Base-by-base conservation (phyloP, 345 rosid genomes). In the Gossypium arboreum region DNA sequence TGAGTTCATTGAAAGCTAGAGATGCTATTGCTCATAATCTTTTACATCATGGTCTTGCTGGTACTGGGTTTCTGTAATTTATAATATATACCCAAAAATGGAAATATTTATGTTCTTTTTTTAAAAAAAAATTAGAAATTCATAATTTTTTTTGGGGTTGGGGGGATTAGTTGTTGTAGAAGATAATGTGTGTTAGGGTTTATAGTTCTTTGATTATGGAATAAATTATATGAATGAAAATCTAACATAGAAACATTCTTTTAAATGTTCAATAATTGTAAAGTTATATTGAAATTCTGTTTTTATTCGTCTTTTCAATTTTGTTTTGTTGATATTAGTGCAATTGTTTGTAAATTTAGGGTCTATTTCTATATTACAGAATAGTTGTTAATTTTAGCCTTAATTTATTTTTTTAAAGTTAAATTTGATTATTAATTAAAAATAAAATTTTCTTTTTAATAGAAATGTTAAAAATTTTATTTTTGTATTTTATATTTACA, bases 11-110 rank as follows among this genome's bases (percentile, higher is more conserved):
- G 71, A 20, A 66, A 20, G 71, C 71, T 66, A 66, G 71, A 20
- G 71, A 66, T 66, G 54, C 54, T 1, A 66, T 66, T 45, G 71
- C 71, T 44, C 71, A 66, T 66, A 66, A 66, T 15, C 71, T 66
- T 44, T 11, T 66, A 7, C 71, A 66, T 12, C 71, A 66, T 66
- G 34, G 54, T 44, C 51, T 66, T 44, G 71, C 71, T 20, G 71
- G 71, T 7, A 66, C 71, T 44, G 54, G n/a, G 2, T 66, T 66
- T 66, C 52, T 66, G 34, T 66, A 66, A 47, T 13, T 44, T 67
- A 45, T 7, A 63, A 54, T 34, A 7, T 17, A 57, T 57, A 57
- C 58, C 58, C n/a, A 54, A n/a, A 54, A 2, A 1, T 2, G 20
- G 58, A n/a, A 3, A 56, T 9, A 56, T 20, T 18, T 56, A 18